Conservation (phyloP, 768 basidiomycete species). For the Lactarius hengduanensis region DNA sequence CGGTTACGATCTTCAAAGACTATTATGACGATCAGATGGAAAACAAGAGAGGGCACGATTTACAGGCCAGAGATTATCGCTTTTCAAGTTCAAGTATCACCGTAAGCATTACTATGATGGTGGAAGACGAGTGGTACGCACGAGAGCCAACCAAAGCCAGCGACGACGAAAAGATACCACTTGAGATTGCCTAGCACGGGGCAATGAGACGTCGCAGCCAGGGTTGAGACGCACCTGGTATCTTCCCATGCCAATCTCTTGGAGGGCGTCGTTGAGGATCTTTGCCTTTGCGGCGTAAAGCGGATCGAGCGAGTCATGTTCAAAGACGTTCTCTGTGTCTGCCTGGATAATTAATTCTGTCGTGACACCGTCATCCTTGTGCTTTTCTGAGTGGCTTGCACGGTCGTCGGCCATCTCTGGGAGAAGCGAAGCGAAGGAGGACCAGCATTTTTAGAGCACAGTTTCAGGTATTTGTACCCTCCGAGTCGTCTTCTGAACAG, state of each 20-base stretch:
- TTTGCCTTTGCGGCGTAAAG: slow-evolving; percentile 51
- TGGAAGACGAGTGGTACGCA: slow-evolving; percentile 37
- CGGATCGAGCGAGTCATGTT: slow-evolving; percentile 37
- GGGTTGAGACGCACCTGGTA: slow-evolving; percentile 46
- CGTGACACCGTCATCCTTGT: slow-evolving; percentile 1
- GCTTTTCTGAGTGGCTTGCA: background rate
- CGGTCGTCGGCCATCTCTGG: slow-evolving; percentile 14
- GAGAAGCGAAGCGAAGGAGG: background rate
- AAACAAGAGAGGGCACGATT: slow-evolving; percentile 26
- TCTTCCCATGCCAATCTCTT: slow-evolving; percentile 56
- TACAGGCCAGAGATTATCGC: slow-evolving; percentile 76
- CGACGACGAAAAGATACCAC: slow-evolving; percentile 63
- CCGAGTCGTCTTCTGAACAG: background rate
- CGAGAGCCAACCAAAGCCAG: slow-evolving; percentile 78
- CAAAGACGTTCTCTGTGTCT: slow-evolving; percentile 16
- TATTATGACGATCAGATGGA: background rate
- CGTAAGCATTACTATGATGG: background rate
- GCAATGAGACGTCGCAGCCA: background rate
- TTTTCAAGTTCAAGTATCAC: slow-evolving; percentile 30
- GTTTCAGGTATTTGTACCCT: background rate
- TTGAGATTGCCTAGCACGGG: slow-evolving; percentile 30
- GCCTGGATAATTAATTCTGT: background rate
- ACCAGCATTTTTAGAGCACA: background rate
- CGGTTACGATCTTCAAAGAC: slow-evolving; percentile 52
- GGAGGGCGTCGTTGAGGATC: slow-evolving; percentile 46